A percentile compares a stretch with the other conserved stretches of the same genome.
Evolutionary conservation across 495 filamentous ascomycete genomes (phyloP).

Genomic region (Hypoxylon lienhwacheense): DNA sequence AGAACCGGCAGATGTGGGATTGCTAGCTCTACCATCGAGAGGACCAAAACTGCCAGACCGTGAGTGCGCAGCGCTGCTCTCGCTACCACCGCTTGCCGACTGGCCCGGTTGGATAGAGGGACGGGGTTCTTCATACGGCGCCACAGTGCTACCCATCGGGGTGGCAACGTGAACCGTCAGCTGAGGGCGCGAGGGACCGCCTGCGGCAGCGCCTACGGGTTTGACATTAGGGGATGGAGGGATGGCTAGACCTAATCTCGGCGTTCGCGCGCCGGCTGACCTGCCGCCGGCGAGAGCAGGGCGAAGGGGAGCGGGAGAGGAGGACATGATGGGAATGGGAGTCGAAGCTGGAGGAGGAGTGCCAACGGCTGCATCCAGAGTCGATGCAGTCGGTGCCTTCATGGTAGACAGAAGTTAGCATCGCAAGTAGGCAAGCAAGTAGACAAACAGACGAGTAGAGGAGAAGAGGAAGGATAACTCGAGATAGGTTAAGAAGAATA

Average conservation of each 20-base stretch:
- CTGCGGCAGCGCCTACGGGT: constrained; percentile 56
- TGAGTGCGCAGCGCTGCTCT: constrained; percentile 66
- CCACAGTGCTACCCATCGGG: constrained; percentile 73
- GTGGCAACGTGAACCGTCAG: constrained; percentile 80
- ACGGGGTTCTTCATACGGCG: constrained; percentile 60
- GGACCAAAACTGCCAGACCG: constrained; percentile 73
- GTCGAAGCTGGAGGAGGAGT: constrained; percentile 37
- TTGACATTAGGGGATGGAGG: constrained; percentile 79
- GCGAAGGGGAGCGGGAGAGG: constrained; percentile 73
- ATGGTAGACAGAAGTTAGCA: constrained; percentile 37
- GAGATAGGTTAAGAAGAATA: not conserved
- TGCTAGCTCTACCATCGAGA: constrained; percentile 71
- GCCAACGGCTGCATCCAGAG: constrained; percentile 31
- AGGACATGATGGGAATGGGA: constrained; percentile 67
- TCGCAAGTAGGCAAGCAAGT: no score
- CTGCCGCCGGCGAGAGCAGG: constrained; percentile 79
- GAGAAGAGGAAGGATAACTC: constrained; percentile 4
- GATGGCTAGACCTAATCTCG: constrained; percentile 83
- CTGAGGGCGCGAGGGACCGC: constrained; percentile 39
- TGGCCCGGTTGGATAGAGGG: constrained; percentile 52
- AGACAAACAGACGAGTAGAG: constrained; percentile 17
- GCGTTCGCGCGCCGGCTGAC: constrained; percentile 64
- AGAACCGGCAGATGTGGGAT: constrained; percentile 78
- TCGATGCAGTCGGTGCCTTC: constrained; percentile 36
- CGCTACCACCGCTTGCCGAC: constrained; percentile 71